Evolutionary conservation across 345 rosid species (phyloP), one percentile per base, ranked within the genome.

Genomic region (Nasturtium officinale): DNA sequence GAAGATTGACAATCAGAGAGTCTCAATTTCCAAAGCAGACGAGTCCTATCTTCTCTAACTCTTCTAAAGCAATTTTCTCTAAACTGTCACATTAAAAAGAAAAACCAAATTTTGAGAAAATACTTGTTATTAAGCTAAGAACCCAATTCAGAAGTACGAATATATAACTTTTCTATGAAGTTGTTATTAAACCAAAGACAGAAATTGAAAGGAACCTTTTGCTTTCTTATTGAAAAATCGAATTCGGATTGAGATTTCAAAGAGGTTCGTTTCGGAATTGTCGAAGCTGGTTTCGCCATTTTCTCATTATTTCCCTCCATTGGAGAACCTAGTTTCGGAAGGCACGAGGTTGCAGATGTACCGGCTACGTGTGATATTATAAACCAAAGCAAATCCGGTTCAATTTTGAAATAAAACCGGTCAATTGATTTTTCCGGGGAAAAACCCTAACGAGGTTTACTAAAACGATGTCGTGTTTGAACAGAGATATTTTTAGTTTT

Each of bases 1-100:
- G 74, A 71, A 74, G 82, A 70, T 37, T 84, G 85, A 57, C 80
- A 74, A 69, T 65, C 56, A 29, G 96, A 84, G 59, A 80, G 59
- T 45, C 99, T 89, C 80, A 90, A 72, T 71, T 84, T 88, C 98
- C 99, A 95, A 0, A 91, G 83, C 71, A 95, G 76, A 43, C 90
- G 87, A 20, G 67, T 72, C 69, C 99, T 78, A 32, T 87, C 96
- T 40, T 88, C 90, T 38, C 90, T 85, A 12, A 91, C 84, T 83
- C 99, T 85, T 76, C 70, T 83, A 78, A 75, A 85, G 61, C 97
- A 94, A 55, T 75, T 87, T 59, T 89, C 93, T 78, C 96, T 89
- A 47, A 89, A 35, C 64, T 37, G 64, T 45, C 7, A n/a, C 21
- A 45, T 45, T 1, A 40, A 40, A 9, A 40, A 37, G 10, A 38